These are phyloP conservation scores for Dillenia turbinata DNA, from an alignment of 164 flowering plant species.

Conservation along the genomic window DNA sequence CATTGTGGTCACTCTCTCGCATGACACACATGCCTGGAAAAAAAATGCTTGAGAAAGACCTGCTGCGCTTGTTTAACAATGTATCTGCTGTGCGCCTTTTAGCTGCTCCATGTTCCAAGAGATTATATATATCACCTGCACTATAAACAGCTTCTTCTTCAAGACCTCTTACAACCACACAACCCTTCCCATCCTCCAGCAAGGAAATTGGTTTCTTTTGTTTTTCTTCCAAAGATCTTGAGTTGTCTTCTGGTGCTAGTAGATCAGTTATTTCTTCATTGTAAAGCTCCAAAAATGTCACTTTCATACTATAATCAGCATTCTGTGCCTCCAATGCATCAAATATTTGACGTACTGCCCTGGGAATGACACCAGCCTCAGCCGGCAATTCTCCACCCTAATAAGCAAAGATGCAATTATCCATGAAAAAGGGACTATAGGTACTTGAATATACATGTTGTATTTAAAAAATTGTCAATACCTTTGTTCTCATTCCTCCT, in stretches of 20 bases:
- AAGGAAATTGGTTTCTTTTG: conserved; percentile 49
- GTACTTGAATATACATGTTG: too few relatives aligned
- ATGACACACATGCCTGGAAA: not conserved
- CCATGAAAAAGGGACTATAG: too few relatives aligned
- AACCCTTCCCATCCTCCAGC: conserved; percentile 68
- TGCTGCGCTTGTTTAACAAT: conserved; percentile 57
- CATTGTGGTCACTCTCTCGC: not conserved
- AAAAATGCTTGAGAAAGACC: conserved; percentile 18
- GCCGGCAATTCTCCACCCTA: conserved; percentile 47
- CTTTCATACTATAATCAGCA: conserved; percentile 69
- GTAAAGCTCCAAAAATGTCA: conserved; percentile 61
- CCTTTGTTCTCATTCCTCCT: conserved; percentile 77
- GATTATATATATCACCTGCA: conserved; percentile 45
- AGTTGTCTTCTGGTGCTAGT: conserved; percentile 40
- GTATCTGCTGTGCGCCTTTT: conserved; percentile 69
- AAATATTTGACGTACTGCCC: conserved; percentile 67
- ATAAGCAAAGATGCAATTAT: too few relatives aligned
- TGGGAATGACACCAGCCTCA: conserved; percentile 71
- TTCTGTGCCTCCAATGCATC: conserved; percentile 56
- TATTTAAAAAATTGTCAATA: conserved; percentile 7
- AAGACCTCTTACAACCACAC: conserved; percentile 56
- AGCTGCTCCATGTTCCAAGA: conserved; percentile 54
- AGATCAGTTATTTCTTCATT: conserved; percentile 65
- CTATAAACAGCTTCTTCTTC: conserved; percentile 61
- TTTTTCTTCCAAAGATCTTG: conserved; percentile 40